Percentiles rank a stretch among this genome's conserved stretches.
phyloP scores from a whole-genome alignment of 805 yeast species.

The Myxozyma nipponensis region DNA sequence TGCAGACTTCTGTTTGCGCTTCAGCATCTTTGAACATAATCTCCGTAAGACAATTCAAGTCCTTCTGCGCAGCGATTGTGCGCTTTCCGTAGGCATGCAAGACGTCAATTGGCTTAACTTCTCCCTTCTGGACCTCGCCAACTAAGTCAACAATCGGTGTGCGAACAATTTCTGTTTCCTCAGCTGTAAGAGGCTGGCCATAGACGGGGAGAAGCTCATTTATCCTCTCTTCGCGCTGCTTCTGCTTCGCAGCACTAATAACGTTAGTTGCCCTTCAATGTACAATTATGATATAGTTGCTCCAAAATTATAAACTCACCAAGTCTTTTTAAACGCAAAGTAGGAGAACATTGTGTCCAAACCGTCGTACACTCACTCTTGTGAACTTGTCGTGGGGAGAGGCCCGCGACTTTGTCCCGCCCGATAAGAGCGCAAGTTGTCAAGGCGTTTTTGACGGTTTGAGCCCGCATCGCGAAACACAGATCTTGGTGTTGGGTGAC shows the following conservation, averaged over 20 bases:
- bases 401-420: too few relatives aligned
- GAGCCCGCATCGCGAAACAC: too few relatives aligned
- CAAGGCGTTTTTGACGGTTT: too few relatives aligned
- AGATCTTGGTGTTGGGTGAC: too few relatives aligned
- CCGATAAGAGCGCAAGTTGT: too few relatives aligned
- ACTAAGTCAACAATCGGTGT: conserved; percentile 44
- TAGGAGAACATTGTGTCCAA: neutral
- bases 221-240: conserved; percentile 38
- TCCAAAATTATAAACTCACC: neutral
- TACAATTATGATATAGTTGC: too few relatives aligned
- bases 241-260: conserved; percentile 32
- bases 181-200: conserved; percentile 38
- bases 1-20: conserved; percentile 51
- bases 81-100: conserved; percentile 62
- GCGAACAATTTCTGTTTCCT: conserved; percentile 40
- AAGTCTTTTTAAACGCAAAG: neutral
- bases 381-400: too few relatives aligned
- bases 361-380: too few relatives aligned
- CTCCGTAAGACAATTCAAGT: conserved; percentile 55
- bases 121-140: conserved; percentile 45
- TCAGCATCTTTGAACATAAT: conserved; percentile 65
- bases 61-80: conserved; percentile 58
- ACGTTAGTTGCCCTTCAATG: neutral
- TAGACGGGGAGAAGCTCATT: conserved; percentile 38
- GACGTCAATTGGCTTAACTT: conserved; percentile 49